phyloP scores from a whole-genome alignment of 805 yeast species.

The Pichia thaimueangensis region DNA sequence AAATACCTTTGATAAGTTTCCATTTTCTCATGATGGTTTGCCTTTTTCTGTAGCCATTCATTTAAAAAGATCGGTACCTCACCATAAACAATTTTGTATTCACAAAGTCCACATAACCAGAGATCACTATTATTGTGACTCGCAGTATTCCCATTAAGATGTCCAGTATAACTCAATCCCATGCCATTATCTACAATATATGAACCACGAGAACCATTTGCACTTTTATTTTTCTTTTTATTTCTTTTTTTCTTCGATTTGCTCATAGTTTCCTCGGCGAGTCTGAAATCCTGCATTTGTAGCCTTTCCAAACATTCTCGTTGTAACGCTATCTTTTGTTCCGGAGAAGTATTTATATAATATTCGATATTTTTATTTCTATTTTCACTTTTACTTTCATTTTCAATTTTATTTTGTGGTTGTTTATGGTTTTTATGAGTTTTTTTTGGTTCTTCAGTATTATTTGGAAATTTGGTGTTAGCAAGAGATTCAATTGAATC shows the following conservation, averaged over 20 bases:
- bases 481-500: background rate
- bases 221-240: constrained; percentile 4
- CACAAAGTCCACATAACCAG: constrained; percentile 41
- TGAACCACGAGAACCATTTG: background rate
- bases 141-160: too few relatives aligned
- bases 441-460: background rate
- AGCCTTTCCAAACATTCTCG: constrained; percentile 5
- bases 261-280: constrained; percentile 1
- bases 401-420: background rate
- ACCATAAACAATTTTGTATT: constrained; percentile 44
- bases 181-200: too few relatives aligned
- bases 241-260: constrained; percentile 16
- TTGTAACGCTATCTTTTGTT: constrained; percentile 4
- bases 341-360: constrained; percentile 1
- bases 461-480: background rate
- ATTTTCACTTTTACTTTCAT: background rate
- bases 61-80: constrained; percentile 38
- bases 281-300: background rate
- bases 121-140: background rate
- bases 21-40: constrained; percentile 29
- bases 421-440: background rate
- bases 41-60: constrained; percentile 37
- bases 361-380: background rate
- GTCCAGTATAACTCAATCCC: background rate
- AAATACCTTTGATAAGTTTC: constrained; percentile 15